Conservation (phyloP, 2,329 filamentous ascomycete genomes). For the Scleromitrula shiraiana region DNA sequence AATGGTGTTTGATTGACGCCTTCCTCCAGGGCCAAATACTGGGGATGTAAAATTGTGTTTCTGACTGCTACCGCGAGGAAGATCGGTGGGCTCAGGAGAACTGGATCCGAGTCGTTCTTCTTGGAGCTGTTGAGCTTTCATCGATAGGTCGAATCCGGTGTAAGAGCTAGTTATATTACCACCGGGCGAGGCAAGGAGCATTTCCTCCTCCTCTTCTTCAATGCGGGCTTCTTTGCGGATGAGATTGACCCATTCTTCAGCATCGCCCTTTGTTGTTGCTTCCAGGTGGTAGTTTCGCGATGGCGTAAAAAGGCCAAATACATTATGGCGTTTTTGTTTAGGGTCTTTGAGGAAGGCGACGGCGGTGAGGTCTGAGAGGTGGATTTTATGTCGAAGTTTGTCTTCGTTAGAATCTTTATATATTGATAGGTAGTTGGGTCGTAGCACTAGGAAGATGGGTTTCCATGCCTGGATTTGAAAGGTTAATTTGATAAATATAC, state of each 20-base stretch:
- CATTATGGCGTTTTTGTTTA: conserved; percentile 75
- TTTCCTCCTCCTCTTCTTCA: conserved; percentile 81
- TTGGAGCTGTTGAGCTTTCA: conserved; percentile 20
- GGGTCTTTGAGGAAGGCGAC: conserved; percentile 83
- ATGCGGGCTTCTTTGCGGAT: conserved; percentile 75
- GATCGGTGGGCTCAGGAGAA: conserved; percentile 51
- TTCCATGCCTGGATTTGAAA: conserved; percentile 66
- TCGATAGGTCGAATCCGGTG: conserved; percentile 24
- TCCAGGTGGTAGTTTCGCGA: conserved; percentile 89
- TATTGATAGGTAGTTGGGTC: conserved; percentile 81
- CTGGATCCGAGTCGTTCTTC: conserved; percentile 36
- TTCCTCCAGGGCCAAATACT: conserved; percentile 16
- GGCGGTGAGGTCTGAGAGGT: conserved; percentile 82
- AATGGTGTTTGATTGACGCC: conserved; percentile 52
- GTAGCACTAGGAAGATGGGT: conserved; percentile 76
- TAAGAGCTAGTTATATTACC: conserved; percentile 29
- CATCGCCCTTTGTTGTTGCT: conserved; percentile 63
- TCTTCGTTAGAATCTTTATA: conserved; percentile 90
- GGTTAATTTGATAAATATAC: not conserved
- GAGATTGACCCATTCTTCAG: conserved; percentile 76
- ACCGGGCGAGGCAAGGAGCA: conserved; percentile 62
- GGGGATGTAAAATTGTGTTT: conserved; percentile 13
- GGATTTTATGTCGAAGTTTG: conserved; percentile 81
- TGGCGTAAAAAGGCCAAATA: conserved; percentile 89
- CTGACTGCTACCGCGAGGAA: conserved; percentile 9